Conservation (phyloP, 805 yeast species). For the Naumovozyma baii region DNA sequence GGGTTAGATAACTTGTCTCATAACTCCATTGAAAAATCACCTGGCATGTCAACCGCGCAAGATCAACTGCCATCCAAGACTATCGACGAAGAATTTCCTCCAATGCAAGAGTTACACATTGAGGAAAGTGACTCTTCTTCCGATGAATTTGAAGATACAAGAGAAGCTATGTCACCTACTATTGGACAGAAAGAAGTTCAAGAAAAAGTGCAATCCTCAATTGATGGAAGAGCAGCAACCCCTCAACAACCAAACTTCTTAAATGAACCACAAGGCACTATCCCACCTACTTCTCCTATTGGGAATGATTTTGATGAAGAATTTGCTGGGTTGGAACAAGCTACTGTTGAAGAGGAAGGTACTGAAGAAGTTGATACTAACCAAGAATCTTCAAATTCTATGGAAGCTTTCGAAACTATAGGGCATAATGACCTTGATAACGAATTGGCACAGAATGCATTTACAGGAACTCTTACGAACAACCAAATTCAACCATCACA, state of each 20-base stretch:
- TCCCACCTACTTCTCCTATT: neutral
- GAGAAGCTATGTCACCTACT: constrained; percentile 6
- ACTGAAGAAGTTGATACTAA: constrained; percentile 17
- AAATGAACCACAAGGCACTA: neutral
- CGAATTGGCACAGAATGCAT: constrained; percentile 18
- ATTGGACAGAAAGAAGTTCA: neutral
- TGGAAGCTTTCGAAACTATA: constrained; percentile 22
- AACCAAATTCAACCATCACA: neutral
- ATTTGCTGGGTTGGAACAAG: constrained; percentile 37
- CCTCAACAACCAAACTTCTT: neutral
- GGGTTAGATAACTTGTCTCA: constrained; percentile 1
- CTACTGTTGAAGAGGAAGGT: constrained; percentile 33
- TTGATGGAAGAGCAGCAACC: neutral
- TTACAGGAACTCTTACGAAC: constrained; percentile 11
- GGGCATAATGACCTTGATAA: constrained; percentile 20
- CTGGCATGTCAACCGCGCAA: constrained; percentile 5
- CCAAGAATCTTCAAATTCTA: constrained; percentile 3
- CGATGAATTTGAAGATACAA: constrained; percentile 20
- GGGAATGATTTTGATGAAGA: constrained; percentile 33
- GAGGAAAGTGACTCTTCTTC: constrained; percentile 44
- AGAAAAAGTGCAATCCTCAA: neutral
- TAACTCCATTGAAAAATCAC: constrained; percentile 4
- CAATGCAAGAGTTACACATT: constrained; percentile 45
- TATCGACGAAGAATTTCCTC: constrained; percentile 48
- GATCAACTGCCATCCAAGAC: constrained; percentile 9